phyloP scores from a whole-genome alignment of 129 eudicot species.

The sunflower (Helianthus annuus) region HanXRQr2.0-SUNRISE NC_035440.2:102911459-102911958 shows the following conservation, averaged over 20 bases:
- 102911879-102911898: constrained; percentile 83
- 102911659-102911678: background rate
- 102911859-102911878: constrained; percentile 96
- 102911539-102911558: background rate
- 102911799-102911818: constrained; percentile 55
- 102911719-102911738: no score
- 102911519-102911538: background rate
- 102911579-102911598: background rate
- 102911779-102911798: constrained; percentile 37
- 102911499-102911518: background rate
- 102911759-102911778: background rate
- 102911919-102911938: background rate
- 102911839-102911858: constrained; percentile 97
- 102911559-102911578: background rate
- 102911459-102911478: constrained; percentile 59
- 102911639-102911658: background rate
- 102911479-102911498: constrained; percentile 83
- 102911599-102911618: background rate
- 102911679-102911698: no score
- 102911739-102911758: background rate
- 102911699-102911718: no score
- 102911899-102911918: constrained; percentile 95
- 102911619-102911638: background rate
- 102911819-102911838: constrained; percentile 94
- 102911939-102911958: background rate